Evolutionary conservation across 108 stramenopile species (phyloP).

Genomic region (Craspedostauros australis): DNA sequence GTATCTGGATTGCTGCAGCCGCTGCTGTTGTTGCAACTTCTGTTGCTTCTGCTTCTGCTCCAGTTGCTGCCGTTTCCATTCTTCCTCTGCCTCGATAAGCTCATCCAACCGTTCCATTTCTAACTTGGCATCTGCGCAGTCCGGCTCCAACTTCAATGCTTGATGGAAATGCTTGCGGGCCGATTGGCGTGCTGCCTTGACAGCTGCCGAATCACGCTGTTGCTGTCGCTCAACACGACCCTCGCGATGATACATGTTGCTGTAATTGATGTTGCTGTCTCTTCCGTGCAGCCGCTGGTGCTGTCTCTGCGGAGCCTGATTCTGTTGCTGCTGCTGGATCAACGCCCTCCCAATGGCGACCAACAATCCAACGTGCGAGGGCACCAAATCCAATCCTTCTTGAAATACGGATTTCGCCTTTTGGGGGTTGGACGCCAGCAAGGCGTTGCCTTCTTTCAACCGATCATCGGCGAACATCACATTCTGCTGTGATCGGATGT

Average conservation of each 20-base stretch:
- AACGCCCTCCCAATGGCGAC: constrained; percentile 11
- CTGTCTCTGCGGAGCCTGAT: neutral
- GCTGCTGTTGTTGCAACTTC: neutral
- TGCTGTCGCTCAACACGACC: neutral
- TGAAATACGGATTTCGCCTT: constrained; percentile 8
- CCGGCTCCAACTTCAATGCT: constrained; percentile 11
- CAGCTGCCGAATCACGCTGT: neutral
- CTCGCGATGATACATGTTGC: neutral
- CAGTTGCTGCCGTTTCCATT: neutral
- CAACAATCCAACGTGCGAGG: constrained; percentile 16
- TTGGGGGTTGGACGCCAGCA: neutral
- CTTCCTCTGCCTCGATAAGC: too few species aligned
- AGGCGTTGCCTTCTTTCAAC: constrained; percentile 10
- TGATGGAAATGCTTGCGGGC: neutral
- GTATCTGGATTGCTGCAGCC: neutral
- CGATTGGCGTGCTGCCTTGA: constrained; percentile 1
- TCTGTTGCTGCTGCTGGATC: neutral
- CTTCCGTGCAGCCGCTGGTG: neutral
- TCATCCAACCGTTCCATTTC: neutral
- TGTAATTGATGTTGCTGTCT: neutral
- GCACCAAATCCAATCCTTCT: constrained; percentile 26
- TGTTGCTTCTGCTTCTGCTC: neutral
- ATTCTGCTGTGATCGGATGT: constrained; percentile 30
- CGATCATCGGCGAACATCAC: constrained; percentile 14
- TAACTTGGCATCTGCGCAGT: constrained; percentile 1